Evolutionary conservation across 345 rosid genomes (phyloP), one percentile per base, ranked within the genome.

Genomic region (Cardamine chenopodiifolia): DNA sequence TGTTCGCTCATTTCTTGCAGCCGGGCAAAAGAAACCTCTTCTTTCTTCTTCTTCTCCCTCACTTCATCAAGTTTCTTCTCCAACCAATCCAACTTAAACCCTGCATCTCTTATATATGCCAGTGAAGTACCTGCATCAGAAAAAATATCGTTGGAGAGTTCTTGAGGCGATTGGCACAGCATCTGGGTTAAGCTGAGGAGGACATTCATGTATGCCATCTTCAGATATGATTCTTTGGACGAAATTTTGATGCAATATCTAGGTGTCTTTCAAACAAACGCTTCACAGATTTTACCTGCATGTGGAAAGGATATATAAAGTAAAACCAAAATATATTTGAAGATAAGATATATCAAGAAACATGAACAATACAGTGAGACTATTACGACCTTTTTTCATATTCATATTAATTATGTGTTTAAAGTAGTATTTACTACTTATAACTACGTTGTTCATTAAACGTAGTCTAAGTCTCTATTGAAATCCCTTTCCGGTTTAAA

Each of bases 31-130:
- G 15, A 32, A 26, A 53, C 42, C 13, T 54, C 53, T 45, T 28
- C 71, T 66, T 54, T 55, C 49, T 29, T 40, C 26, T 64, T 52
- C 45, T 32, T 59, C 15, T 28, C 22, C 47, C 28, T 17, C 7
- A 64, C 18, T 19, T 64, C 71, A 32, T 6, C 77, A 55, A 73
- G 40, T 56, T 54, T 73, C 47, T 40, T 44, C 63, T 56, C 61
- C 34, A 53, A 20, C 71, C 65, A 73, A n/a, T 37, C 71, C 48
- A 73, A 15, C 70, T 64, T 8, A 34, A 73, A 45, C 15, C 77
- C 71, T 23, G 7, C 64, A 19, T 20, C 25, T n/a, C 1, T 56
- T 62, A 73, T 11, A 49, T 28, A 47, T 7, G 5, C 15, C 34
- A 70, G 40, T 7, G 23, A 20, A 55, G 28, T 22, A 0, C 18